Evolutionary conservation across 306 rosid species (phyloP).

Genomic region (Fragaria vesca): DNA sequence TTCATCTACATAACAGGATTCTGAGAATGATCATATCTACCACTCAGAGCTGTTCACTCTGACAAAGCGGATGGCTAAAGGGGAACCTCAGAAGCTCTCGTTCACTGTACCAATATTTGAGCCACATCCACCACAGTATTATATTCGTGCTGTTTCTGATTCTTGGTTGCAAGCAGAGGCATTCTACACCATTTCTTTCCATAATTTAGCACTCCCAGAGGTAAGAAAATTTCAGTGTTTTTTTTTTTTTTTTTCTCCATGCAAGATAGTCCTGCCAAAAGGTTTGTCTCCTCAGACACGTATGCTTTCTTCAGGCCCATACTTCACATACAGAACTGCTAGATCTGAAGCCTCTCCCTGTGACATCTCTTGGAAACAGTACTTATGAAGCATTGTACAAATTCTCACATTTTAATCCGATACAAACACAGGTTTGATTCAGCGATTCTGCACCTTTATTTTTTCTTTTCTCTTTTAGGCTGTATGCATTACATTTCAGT

Average conservation of each 20-base stretch:
- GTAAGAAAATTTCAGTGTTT: constrained; percentile 33
- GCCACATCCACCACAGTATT: constrained; percentile 98
- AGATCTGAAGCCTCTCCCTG: constrained; percentile 91
- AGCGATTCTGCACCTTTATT: constrained; percentile 14
- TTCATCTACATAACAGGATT: constrained; percentile 58
- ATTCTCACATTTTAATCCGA: constrained; percentile 95
- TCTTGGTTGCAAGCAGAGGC: constrained; percentile 93
- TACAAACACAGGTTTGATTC: constrained; percentile 89
- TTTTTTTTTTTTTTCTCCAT: background rate
- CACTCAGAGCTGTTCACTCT: constrained; percentile 84
- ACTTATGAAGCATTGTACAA: constrained; percentile 67
- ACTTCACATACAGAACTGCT: constrained; percentile 91
- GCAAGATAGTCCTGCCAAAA: constrained; percentile 7
- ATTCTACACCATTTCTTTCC: constrained; percentile 88
- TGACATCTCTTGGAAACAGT: constrained; percentile 76
- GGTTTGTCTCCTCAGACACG: constrained; percentile 32
- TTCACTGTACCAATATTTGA: constrained; percentile 97
- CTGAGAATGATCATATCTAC: constrained; percentile 93
- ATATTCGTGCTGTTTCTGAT: constrained; percentile 90
- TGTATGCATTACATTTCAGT: background rate
- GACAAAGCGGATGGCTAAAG: constrained; percentile 83
- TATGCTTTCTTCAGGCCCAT: constrained; percentile 53
- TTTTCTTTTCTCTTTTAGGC: constrained; percentile 17
- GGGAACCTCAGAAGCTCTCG: constrained; percentile 84
- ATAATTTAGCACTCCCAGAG: constrained; percentile 85